A percentile compares a stretch with the other conserved stretches of the same genome.
Evolutionary conservation across 225 moss, liverwort and hornwort species (phyloP).

Genomic region (Ulota crispa): DNA sequence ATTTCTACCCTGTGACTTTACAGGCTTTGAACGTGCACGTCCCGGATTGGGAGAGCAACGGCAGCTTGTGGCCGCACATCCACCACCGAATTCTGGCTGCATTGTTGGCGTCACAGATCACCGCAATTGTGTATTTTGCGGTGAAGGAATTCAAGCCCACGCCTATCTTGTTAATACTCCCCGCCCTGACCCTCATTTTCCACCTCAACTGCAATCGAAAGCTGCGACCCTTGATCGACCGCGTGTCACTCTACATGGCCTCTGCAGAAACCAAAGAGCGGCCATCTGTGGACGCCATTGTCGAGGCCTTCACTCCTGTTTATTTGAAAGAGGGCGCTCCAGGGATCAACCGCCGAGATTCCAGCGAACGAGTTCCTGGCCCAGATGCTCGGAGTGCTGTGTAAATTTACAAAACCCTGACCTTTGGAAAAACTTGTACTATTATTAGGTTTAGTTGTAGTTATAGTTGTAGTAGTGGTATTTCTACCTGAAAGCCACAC

Average conservation of each 20-base stretch:
- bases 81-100: conserved; percentile 70
- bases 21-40: conserved; percentile 82
- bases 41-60: conserved; percentile 75
- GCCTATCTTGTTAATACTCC: conserved; percentile 58
- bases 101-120: conserved; percentile 62
- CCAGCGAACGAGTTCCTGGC: conserved; percentile 26
- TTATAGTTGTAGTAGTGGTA: too few relatives aligned
- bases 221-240: conserved; percentile 56
- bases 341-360: conserved; percentile 39
- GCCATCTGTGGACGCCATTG: conserved; percentile 45
- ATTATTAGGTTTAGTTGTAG: neutral
- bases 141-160: conserved; percentile 62
- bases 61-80: conserved; percentile 87
- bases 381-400: conserved; percentile 1
- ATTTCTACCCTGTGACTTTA: conserved; percentile 1
- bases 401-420: conserved; percentile 10
- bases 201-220: conserved; percentile 34
- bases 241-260: conserved; percentile 52
- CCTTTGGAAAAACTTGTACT: neutral
- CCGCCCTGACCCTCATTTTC: conserved; percentile 46
- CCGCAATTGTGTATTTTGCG: conserved; percentile 66
- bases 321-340: conserved; percentile 50
- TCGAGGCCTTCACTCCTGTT: conserved; percentile 68
- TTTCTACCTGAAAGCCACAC: conserved; percentile 13
- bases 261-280: conserved; percentile 45